Evolutionary conservation across 768 basidiomycete species (phyloP).

Genomic region (Boletus reticuloceps): DNA sequence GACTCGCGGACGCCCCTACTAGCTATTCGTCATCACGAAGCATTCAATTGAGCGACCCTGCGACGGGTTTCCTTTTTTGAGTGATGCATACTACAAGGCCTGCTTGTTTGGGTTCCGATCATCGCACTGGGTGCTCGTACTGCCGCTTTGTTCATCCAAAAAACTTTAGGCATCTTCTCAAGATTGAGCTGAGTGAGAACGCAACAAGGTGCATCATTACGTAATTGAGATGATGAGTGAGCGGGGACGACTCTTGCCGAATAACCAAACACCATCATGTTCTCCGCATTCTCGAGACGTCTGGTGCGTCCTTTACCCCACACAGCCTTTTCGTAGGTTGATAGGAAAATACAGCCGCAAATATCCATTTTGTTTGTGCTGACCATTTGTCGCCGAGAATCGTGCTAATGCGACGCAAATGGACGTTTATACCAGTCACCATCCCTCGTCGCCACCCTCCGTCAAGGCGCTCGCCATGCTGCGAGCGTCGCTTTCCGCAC

Average conservation of each 20-base stretch:
- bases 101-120: slow-evolving; percentile 13
- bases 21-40: slow-evolving; percentile 5
- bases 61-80: not conserved
- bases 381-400: slow-evolving; percentile 4
- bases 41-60: not conserved
- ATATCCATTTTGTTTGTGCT: slow-evolving; percentile 62
- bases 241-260: not conserved
- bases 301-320: slow-evolving; percentile 25
- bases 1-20: not conserved
- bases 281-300: slow-evolving; percentile 37
- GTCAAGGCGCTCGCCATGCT: slow-evolving; percentile 58
- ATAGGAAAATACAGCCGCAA: slow-evolving; percentile 41
- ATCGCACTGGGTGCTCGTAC: not conserved
- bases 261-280: slow-evolving; percentile 20
- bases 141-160: not conserved
- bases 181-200: not conserved
- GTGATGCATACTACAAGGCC: slow-evolving; percentile 2
- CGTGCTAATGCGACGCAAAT: slow-evolving; percentile 2
- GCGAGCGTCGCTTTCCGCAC: slow-evolving; percentile 51
- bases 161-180: slow-evolving; percentile 3
- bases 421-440: slow-evolving; percentile 46
- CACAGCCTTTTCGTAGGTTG: not conserved
- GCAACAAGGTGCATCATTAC: slow-evolving; percentile 5
- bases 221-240: slow-evolving; percentile 1
- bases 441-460: slow-evolving; percentile 63